Percentiles rank a stretch among this genome's conserved stretches.
Conservation (phyloP, 2,329 filamentous ascomycete species). For the Cytospora piceicola region DNA sequence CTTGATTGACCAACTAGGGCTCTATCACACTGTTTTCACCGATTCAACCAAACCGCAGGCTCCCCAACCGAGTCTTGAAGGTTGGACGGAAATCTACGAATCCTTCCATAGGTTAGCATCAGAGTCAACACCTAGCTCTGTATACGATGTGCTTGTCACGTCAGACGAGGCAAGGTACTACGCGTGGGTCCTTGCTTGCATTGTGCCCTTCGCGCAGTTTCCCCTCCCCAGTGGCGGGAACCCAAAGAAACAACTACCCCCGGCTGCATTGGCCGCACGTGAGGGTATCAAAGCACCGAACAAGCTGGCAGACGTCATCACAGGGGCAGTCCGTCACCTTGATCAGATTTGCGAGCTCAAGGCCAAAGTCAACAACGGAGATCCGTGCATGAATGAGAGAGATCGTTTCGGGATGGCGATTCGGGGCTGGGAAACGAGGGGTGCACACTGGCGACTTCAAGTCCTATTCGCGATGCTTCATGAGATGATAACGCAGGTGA, state of each 20-base stretch:
- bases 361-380: constrained; percentile 51
- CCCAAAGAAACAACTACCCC: constrained; percentile 48
- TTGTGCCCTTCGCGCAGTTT: constrained; percentile 72
- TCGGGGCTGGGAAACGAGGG: constrained; percentile 67
- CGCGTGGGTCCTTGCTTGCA: constrained; percentile 75
- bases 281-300: constrained; percentile 83
- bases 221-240: constrained; percentile 39
- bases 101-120: constrained; percentile 51
- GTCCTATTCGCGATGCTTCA: constrained; percentile 69
- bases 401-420: constrained; percentile 76
- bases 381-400: constrained; percentile 53
- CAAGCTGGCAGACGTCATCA: constrained; percentile 71
- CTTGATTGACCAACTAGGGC: constrained; percentile 66
- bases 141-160: constrained; percentile 60
- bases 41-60: constrained; percentile 62
- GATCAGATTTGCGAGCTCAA: constrained; percentile 67
- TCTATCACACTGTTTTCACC: constrained; percentile 76
- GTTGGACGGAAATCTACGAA: constrained; percentile 68
- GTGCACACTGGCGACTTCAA: constrained; percentile 71
- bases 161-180: constrained; percentile 69
- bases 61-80: constrained; percentile 58
- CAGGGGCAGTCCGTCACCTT: constrained; percentile 65
- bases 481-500: constrained; percentile 54
- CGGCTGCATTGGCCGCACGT: constrained; percentile 66
- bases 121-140: constrained; percentile 38